Evolutionary conservation across 129 eudicot species (phyloP).

Genomic region (Logfia minima): DNA sequence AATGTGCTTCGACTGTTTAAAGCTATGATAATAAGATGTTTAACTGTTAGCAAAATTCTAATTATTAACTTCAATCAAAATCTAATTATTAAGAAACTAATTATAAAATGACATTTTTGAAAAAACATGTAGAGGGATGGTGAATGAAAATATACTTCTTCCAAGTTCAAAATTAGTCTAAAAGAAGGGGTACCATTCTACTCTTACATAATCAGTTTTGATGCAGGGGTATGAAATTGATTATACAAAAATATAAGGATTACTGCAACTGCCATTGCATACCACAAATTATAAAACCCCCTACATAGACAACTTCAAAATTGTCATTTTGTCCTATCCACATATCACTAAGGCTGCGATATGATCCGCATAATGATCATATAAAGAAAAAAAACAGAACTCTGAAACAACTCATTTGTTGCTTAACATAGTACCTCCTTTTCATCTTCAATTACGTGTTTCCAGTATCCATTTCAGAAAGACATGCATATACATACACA

Average conservation of each 20-base stretch:
- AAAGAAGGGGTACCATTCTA: not conserved
- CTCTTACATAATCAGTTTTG: not conserved
- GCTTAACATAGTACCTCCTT: conserved; percentile 1
- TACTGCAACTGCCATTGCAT: not conserved
- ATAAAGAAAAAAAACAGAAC: not conserved
- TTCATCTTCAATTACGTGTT: conserved; percentile 12
- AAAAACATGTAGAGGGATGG: not conserved
- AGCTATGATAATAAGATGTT: not conserved
- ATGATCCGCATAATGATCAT: not conserved
- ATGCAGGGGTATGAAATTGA: not conserved
- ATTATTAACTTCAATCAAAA: too few relatives aligned
- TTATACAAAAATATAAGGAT: not conserved
- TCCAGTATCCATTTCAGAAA: conserved; percentile 19
- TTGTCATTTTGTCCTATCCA: not conserved
- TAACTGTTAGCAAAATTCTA: not conserved
- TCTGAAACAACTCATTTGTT: not conserved
- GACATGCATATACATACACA: not conserved
- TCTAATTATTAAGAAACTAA: not conserved
- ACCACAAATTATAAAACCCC: not conserved
- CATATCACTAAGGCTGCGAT: not conserved
- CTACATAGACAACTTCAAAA: not conserved
- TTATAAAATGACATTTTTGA: not conserved
- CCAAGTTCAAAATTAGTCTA: not conserved
- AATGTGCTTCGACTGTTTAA: conserved; percentile 9
- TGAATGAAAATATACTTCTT: not conserved